Evolutionary conservation across 257 asterid species (phyloP).

Genomic region (Solanum piurae): DNA sequence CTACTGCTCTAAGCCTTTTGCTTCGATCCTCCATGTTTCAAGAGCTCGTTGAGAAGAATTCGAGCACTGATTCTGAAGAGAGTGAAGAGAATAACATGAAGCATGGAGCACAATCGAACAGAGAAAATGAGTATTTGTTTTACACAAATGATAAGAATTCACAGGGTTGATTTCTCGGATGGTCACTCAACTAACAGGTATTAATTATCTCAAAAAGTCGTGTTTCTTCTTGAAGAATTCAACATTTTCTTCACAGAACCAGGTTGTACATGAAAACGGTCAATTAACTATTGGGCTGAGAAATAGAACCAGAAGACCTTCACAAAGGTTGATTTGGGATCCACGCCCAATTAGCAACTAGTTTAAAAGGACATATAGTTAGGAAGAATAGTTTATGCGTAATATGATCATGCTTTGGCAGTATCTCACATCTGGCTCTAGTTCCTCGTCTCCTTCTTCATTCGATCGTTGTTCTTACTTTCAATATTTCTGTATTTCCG

Average conservation of each 20-base stretch:
- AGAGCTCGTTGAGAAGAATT: conserved; percentile 48
- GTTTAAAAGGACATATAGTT: not conserved
- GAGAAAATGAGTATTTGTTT: conserved; percentile 4
- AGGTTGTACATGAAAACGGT: not conserved
- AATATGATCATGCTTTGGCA: not conserved
- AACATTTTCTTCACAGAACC: not conserved
- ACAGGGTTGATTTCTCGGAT: not conserved
- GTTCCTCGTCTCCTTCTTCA: not conserved
- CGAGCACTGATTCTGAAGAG: not conserved
- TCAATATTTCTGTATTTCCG: not conserved
- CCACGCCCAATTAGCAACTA: not conserved
- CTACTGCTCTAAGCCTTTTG: conserved; percentile 58
- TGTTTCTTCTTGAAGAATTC: not conserved
- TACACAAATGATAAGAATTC: not conserved
- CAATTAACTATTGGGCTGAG: not conserved
- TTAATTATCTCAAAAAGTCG: too few relatives aligned
- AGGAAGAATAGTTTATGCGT: not conserved
- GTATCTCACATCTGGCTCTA: not conserved
- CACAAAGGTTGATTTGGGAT: not conserved
- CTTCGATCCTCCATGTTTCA: conserved; percentile 58
- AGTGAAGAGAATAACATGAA: not conserved
- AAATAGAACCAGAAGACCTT: not conserved
- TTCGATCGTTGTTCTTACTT: not conserved
- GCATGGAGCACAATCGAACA: not conserved
- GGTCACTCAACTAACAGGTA: not conserved